Evolutionary conservation across 768 basidiomycete genomes (phyloP).

Genomic region (Mycena chlorophos): DNA sequence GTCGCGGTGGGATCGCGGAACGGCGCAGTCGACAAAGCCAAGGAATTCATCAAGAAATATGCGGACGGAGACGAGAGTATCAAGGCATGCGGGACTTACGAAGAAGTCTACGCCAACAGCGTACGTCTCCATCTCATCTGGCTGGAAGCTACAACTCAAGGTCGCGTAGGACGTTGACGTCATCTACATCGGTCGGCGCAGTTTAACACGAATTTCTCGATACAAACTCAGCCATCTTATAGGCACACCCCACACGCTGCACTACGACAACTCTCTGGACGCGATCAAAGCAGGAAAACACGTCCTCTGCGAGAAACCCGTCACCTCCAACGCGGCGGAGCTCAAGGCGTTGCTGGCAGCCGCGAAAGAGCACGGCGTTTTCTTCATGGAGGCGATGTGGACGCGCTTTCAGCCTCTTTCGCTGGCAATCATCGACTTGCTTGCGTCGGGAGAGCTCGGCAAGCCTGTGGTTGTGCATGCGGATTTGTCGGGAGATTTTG

Average conservation of each 20-base stretch:
- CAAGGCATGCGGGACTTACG: constrained; percentile 73
- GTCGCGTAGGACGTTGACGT: constrained; percentile 68
- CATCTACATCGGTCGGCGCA: constrained; percentile 71
- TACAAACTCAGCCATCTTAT: neutral
- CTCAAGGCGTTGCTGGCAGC: constrained; percentile 69
- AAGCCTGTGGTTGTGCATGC: constrained; percentile 68
- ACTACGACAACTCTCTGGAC: constrained; percentile 75
- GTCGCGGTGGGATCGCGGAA: constrained; percentile 78
- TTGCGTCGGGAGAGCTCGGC: constrained; percentile 65
- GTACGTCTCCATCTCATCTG: constrained; percentile 36
- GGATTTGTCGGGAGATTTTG: constrained; percentile 73
- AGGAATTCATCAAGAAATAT: constrained; percentile 60
- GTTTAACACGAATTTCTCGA: no score
- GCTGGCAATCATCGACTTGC: constrained; percentile 61
- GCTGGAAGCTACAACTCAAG: no score
- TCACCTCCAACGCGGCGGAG: constrained; percentile 76
- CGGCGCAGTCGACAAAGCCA: constrained; percentile 53
- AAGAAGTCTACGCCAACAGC: constrained; percentile 68
- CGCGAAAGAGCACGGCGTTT: constrained; percentile 76
- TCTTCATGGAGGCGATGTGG: constrained; percentile 94
- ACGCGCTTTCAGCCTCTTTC: constrained; percentile 78
- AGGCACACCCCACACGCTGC: constrained; percentile 85
- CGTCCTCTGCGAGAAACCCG: constrained; percentile 87
- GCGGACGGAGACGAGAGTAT: constrained; percentile 52
- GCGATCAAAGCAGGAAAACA: constrained; percentile 81